Evolutionary conservation across 2,329 filamentous ascomycete species (phyloP).

Genomic region (Aspergillus carbonarius): DNA sequence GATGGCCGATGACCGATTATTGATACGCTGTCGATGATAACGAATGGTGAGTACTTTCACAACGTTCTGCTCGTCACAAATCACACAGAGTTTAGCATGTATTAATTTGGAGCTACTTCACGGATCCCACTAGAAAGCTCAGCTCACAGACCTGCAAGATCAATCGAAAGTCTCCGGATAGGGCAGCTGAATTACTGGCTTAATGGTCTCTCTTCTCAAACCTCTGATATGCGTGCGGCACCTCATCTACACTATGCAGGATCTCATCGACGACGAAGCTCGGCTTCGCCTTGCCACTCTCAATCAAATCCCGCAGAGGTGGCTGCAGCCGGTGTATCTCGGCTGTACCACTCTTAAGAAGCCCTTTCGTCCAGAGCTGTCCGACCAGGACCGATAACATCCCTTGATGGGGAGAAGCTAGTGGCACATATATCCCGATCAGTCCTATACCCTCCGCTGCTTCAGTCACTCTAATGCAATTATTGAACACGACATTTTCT

Average conservation of each 20-base stretch:
- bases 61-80: not conserved
- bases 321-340: conserved; percentile 5
- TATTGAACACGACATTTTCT: not conserved
- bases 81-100: not conserved
- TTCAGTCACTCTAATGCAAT: conserved; percentile 4
- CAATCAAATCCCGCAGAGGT: not conserved
- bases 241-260: conserved; percentile 1
- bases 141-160: not conserved
- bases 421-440: not conserved
- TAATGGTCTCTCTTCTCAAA: not conserved
- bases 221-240: not conserved
- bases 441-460: not conserved
- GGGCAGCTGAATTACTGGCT: not conserved
- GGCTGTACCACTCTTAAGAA: not conserved
- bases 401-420: not conserved
- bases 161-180: not conserved
- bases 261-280: conserved; percentile 6
- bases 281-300: conserved; percentile 6
- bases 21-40: no score
- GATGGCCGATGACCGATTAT: no score
- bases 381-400: conserved; percentile 1
- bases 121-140: not conserved
- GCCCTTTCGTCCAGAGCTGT: not conserved
- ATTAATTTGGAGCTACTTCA: not conserved
- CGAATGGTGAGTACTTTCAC: no score